Percentiles rank a stretch among this genome's conserved stretches.
Conservation (phyloP, 768 basidiomycete species). For the Sistotremastrum suecicum region DNA sequence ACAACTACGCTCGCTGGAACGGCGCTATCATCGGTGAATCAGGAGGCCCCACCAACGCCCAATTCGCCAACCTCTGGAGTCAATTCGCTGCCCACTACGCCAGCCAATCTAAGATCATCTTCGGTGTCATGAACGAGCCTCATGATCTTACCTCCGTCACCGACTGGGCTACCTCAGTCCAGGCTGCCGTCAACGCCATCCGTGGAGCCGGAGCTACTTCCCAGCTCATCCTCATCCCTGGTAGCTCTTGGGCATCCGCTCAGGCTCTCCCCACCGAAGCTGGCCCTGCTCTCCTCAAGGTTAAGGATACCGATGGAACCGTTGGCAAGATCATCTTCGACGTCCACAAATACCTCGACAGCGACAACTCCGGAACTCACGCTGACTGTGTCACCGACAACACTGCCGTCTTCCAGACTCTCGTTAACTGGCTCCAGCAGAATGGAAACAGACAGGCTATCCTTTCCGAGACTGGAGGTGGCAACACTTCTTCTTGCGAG, state of each 20-base stretch:
- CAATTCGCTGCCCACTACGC: slow-evolving; percentile 18
- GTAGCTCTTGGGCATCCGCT: slow-evolving; percentile 43
- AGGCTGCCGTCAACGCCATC: slow-evolving; percentile 50
- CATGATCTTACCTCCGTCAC: slow-evolving; percentile 38
- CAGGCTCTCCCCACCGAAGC: slow-evolving; percentile 33
- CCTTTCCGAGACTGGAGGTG: slow-evolving; percentile 31
- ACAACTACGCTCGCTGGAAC: slow-evolving; percentile 50
- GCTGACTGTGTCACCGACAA: slow-evolving; percentile 37
- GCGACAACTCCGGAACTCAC: slow-evolving; percentile 32
- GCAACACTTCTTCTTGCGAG: slow-evolving; percentile 24
- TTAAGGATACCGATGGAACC: slow-evolving; percentile 32
- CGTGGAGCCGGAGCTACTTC: slow-evolving; percentile 38
- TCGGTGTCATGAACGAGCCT: slow-evolving; percentile 55
- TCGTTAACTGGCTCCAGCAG: slow-evolving; percentile 27
- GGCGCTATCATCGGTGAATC: slow-evolving; percentile 25
- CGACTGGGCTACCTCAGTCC: slow-evolving; percentile 40
- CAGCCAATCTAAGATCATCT: slow-evolving; percentile 36
- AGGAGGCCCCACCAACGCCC: slow-evolving; percentile 27
- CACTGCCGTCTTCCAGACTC: slow-evolving; percentile 26
- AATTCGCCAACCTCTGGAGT: slow-evolving; percentile 27
- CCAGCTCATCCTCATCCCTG: slow-evolving; percentile 45
- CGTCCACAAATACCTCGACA: slow-evolving; percentile 50
- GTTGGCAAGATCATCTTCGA: slow-evolving; percentile 38
- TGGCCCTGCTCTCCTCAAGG: slow-evolving; percentile 29
- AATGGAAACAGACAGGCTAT: slow-evolving; percentile 30